Evolutionary conservation across 1,284 basidiomycete genomes (phyloP).

Genomic region (Xanthoconium separans): DNA sequence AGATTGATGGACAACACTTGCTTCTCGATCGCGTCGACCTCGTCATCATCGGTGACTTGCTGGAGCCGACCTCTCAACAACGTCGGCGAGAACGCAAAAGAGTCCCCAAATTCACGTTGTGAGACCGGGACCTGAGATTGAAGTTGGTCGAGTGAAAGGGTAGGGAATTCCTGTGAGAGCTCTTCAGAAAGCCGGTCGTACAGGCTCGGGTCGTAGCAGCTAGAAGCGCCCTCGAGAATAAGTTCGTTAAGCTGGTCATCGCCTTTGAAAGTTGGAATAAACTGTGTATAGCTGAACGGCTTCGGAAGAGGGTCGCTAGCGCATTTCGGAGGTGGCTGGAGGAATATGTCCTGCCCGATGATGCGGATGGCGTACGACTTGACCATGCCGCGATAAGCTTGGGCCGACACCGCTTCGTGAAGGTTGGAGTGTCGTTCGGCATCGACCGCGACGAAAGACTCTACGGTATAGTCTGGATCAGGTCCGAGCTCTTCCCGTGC

Average conservation of each 20-base stretch:
- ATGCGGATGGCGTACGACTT: conserved; percentile 79
- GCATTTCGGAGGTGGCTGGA: conserved; percentile 45
- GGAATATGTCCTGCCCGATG: conserved; percentile 66
- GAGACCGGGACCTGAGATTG: conserved; percentile 60
- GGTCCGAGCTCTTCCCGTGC: conserved; percentile 66
- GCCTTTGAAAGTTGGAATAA: conserved; percentile 55
- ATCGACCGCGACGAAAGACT: conserved; percentile 46
- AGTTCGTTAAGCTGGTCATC: conserved; percentile 63
- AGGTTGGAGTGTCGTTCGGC: conserved; percentile 55
- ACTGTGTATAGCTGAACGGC: conserved; percentile 57
- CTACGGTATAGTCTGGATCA: conserved; percentile 59
- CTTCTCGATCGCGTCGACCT: conserved; percentile 48
- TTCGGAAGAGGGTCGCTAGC: conserved; percentile 38
- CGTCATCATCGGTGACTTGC: conserved; percentile 39
- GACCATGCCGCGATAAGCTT: conserved; percentile 69
- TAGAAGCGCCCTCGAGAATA: conserved; percentile 64
- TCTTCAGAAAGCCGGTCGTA: conserved; percentile 55
- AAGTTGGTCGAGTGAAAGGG: conserved; percentile 61
- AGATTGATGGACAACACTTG: conserved; percentile 71
- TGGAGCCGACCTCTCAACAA: conserved; percentile 55
- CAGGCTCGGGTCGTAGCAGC: conserved; percentile 68
- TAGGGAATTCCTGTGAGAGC: conserved; percentile 49
- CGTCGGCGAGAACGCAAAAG: conserved; percentile 67
- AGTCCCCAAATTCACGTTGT: conserved; percentile 78
- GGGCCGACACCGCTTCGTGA: conserved; percentile 59